Percentiles rank a stretch among this genome's conserved stretches.
Conservation (phyloP, 2,329 filamentous ascomycete species). For the Cucurbitaria berberidis region DNA sequence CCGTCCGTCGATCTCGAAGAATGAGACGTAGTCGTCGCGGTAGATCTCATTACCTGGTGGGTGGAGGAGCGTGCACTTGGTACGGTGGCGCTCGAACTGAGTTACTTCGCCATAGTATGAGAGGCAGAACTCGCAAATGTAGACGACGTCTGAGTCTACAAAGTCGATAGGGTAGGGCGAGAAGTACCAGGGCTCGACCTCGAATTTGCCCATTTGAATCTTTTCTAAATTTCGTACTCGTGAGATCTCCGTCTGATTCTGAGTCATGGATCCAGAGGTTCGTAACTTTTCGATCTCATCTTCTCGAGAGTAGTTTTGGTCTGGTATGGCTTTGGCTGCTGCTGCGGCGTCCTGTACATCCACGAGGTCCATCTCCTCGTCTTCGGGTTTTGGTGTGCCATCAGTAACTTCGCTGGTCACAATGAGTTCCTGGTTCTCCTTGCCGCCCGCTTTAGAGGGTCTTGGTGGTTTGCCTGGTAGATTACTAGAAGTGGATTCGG, state of each 20-base stretch:
- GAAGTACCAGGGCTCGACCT: conserved; percentile 98
- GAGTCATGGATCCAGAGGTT: conserved; percentile 96
- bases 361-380: conserved; percentile 59
- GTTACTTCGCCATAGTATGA: conserved; percentile 85
- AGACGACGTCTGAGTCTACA: conserved; percentile 86
- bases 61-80: conserved; percentile 89
- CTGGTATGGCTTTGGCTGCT: conserved; percentile 59
- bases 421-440: conserved; percentile 62
- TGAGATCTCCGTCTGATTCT: conserved; percentile 95
- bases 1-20: conserved; percentile 96
- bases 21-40: conserved; percentile 89
- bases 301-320: conserved; percentile 72
- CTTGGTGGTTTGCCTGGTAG: conserved; percentile 54
- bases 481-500: conserved; percentile 59
- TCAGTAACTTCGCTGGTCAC: conserved; percentile 56
- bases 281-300: conserved; percentile 96
- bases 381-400: conserved; percentile 58
- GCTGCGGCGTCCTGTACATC: conserved; percentile 60
- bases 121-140: conserved; percentile 96
- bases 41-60: conserved; percentile 99
- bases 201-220: conserved; percentile 89
- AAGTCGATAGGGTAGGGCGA: conserved; percentile 93
- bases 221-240: conserved; percentile 93
- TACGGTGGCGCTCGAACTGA: conserved; percentile 82
- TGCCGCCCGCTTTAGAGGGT: conserved; percentile 64